Base-by-base conservation (phyloP, 2,329 filamentous ascomycete species). In the Neonectria coccinea region DNA sequence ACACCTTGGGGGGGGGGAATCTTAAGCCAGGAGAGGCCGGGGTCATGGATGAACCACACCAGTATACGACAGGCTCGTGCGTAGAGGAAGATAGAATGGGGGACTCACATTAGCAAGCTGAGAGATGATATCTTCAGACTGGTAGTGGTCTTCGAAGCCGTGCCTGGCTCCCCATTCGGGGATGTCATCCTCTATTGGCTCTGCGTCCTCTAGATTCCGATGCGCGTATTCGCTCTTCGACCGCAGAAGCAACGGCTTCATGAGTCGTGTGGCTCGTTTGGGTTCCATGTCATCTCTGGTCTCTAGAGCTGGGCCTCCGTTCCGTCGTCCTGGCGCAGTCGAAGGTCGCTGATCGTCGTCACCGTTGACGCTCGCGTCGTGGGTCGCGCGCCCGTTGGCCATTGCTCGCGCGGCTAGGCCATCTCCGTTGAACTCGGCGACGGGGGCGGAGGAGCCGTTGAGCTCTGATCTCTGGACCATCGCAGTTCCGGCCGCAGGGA, bases 91-190 rank as follows among this genome's bases (percentile, higher is more conserved):
- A 64, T 66, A 51, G 57, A 64, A 67, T 64, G 51, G 51, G 18
- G 66, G 61, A 85, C 90, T 82, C 81, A 94, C 91, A 76, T 91
- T 94, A 56, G 92, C 93, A 68, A 97, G 84, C 70, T 94, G 87
- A 62, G 92, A 91, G 72, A 97, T 91, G 74, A 97, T 94, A 75
- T 97, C 93, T 71, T 94, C 92, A 5, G 92, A 97, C 75, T 93
- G 92, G 77, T 97, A 94, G 78, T 97, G 93, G 71, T 94, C 92
- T 76, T 97, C 93, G 83, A 96, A 97, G 52, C 94, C 94, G 81
- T 97, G 94, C 53, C 94, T 88, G 78, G 85, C 85, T 8, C 86
- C 86, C 84, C 85, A 86, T 69, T 85, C 83, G 47, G 80, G 79
- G 33, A 83, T 77, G 45, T 85, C 83, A 4, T 85, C 83, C 14